Evolutionary conservation across 352 stramenopile species (phyloP).

Genomic region (Thalassiosira gravida): DNA sequence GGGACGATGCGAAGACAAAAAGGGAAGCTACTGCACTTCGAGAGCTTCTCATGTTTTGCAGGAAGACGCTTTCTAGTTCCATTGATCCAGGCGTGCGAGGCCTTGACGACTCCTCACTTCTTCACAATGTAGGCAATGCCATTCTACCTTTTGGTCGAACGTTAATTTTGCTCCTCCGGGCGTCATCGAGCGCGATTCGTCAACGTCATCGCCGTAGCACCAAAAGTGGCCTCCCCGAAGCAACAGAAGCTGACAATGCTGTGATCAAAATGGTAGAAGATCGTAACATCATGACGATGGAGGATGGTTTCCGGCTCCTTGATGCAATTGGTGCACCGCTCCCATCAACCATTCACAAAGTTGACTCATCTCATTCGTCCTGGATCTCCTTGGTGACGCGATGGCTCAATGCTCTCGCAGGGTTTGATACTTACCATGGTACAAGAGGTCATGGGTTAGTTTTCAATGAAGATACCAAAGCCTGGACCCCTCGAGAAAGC

Average conservation of each 20-base stretch:
- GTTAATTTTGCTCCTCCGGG: conserved; percentile 77
- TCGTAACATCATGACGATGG: conserved; percentile 66
- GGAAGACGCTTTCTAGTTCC: conserved; percentile 29
- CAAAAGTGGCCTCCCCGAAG: conserved; percentile 13
- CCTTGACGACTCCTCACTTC: conserved; percentile 56
- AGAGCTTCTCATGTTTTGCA: conserved; percentile 65
- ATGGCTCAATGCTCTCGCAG: conserved; percentile 68
- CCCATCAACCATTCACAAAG: conserved; percentile 59
- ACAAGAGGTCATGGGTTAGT: conserved; percentile 51
- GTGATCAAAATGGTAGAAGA: conserved; percentile 56
- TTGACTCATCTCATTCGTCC: conserved; percentile 30
- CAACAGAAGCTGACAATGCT: conserved; percentile 29
- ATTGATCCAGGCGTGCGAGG: conserved; percentile 19
- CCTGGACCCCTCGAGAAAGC: conserved; percentile 27
- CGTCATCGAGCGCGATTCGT: conserved; percentile 60
- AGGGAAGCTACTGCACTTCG: conserved; percentile 62
- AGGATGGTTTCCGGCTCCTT: conserved; percentile 81
- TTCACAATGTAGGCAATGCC: conserved; percentile 68
- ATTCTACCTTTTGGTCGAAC: conserved; percentile 81
- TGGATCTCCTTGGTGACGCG: conserved; percentile 66
- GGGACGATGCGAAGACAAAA: conserved; percentile 58
- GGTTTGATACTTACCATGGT: conserved; percentile 78
- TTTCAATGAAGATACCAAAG: conserved; percentile 43
- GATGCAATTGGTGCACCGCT: conserved; percentile 74
- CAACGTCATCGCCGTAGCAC: conserved; percentile 40